phyloP scores from a whole-genome alignment of 352 stramenopile genomes.

The Pythium periplocum region DNA sequence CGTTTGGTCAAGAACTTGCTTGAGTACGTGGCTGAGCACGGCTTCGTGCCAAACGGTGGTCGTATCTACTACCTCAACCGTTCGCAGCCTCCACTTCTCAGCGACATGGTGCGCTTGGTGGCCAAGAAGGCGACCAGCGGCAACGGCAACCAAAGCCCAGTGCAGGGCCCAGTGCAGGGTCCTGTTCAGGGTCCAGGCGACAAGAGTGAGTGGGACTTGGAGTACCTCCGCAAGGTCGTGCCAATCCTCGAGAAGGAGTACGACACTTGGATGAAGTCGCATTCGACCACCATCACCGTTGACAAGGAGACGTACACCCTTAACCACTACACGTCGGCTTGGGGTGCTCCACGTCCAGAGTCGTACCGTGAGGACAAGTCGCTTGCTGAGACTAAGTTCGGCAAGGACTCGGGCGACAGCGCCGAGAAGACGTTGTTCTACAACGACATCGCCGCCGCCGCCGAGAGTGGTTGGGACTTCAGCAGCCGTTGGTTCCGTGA shows the following conservation, averaged over 20 bases:
- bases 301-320: slow-evolving; percentile 19
- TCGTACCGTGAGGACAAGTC: slow-evolving; percentile 46
- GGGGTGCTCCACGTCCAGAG: slow-evolving; percentile 32
- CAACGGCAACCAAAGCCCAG: neutral
- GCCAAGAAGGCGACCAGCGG: slow-evolving; percentile 1
- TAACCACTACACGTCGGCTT: slow-evolving; percentile 24
- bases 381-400: slow-evolving; percentile 7
- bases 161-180: neutral
- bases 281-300: slow-evolving; percentile 13
- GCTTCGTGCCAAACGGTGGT: slow-evolving; percentile 56
- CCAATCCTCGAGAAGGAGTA: slow-evolving; percentile 34
- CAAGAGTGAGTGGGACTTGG: slow-evolving; percentile 8
- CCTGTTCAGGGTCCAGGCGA: neutral
- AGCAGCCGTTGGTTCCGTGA: slow-evolving; percentile 36
- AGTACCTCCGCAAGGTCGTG: slow-evolving; percentile 19
- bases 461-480: slow-evolving; percentile 60
- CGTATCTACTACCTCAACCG: slow-evolving; percentile 61
- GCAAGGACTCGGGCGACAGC: neutral
- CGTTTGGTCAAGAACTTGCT: slow-evolving; percentile 49
- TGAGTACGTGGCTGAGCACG: slow-evolving; percentile 39
- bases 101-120: slow-evolving; percentile 29
- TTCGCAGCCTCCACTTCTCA: slow-evolving; percentile 54
- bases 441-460: slow-evolving; percentile 28
- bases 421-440: slow-evolving; percentile 10
- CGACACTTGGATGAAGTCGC: slow-evolving; percentile 28